These are phyloP conservation scores for Larix kaempferi DNA, from an alignment of 75 land plant genomes.

Conservation along the genomic window DNA sequence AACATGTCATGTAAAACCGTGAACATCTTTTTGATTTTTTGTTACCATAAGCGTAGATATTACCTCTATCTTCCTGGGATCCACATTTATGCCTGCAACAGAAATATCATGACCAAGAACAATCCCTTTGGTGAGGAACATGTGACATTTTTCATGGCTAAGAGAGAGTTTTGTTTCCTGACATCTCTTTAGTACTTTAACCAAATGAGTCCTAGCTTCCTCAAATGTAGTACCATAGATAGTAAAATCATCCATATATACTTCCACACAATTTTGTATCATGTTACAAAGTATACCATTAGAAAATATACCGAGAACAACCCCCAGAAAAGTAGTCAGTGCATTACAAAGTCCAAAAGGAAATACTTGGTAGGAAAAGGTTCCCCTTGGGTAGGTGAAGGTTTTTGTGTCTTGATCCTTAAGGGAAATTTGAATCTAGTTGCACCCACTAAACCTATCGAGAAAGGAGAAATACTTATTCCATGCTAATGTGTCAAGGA, in stretches of 20 bases:
- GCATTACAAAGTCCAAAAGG: not conserved
- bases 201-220: not conserved
- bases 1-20: not conserved
- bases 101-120: not conserved
- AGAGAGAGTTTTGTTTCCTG: not conserved
- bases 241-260: not conserved
- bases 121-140: not conserved
- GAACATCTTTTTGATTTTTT: not conserved
- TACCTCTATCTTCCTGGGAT: not conserved
- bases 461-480: not conserved
- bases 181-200: not conserved
- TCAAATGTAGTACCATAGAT: not conserved
- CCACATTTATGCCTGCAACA: not conserved
- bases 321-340: too few relatives aligned
- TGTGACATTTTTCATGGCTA: too few relatives aligned
- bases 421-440: not conserved
- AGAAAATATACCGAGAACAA: not conserved
- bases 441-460: not conserved
- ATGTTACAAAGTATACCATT: too few relatives aligned
- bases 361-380: not conserved
- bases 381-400: not conserved
- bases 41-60: not conserved
- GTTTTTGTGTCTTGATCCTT: not conserved
- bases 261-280: not conserved
- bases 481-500: too few relatives aligned